Percentiles rank a stretch among this genome's conserved stretches.
Conservation (phyloP, 176 grass and related monocot species). For the Triticum monococcum region DNA sequence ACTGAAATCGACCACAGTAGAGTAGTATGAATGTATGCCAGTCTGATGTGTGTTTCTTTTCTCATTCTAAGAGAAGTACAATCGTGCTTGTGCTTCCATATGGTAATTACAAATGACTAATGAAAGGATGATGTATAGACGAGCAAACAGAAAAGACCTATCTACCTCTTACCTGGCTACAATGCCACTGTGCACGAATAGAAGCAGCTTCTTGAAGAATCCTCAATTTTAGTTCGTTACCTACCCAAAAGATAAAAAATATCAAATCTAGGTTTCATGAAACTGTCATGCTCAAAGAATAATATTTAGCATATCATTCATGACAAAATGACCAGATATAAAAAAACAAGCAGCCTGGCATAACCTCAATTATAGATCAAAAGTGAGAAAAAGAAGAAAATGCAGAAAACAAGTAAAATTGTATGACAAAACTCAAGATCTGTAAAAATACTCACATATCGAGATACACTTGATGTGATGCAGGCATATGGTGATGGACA, state of each 20-base stretch:
- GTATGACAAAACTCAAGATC: slow-evolving; percentile 8
- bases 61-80: background rate
- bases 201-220: slow-evolving; percentile 81
- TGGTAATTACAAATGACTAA: background rate
- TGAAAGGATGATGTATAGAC: slow-evolving; percentile 4
- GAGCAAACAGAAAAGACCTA: slow-evolving; percentile 2
- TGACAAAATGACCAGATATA: background rate
- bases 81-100: background rate
- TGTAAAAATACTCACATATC: slow-evolving; percentile 52
- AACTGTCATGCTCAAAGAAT: background rate
- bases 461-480: slow-evolving; percentile 47
- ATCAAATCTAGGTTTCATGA: background rate
- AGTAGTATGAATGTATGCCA: background rate
- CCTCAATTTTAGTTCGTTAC: slow-evolving; percentile 8
- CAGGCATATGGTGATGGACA: slow-evolving; percentile 81
- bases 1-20: background rate
- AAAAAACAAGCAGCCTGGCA: background rate
- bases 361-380: no score
- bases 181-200: slow-evolving; percentile 65
- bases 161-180: slow-evolving; percentile 37
- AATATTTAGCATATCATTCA: no score
- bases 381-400: background rate
- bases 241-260: slow-evolving; percentile 14
- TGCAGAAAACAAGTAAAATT: background rate
- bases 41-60: background rate